Conservation (phyloP, 2,329 filamentous ascomycete species). For the Rhynchosporium graminicola region DNA sequence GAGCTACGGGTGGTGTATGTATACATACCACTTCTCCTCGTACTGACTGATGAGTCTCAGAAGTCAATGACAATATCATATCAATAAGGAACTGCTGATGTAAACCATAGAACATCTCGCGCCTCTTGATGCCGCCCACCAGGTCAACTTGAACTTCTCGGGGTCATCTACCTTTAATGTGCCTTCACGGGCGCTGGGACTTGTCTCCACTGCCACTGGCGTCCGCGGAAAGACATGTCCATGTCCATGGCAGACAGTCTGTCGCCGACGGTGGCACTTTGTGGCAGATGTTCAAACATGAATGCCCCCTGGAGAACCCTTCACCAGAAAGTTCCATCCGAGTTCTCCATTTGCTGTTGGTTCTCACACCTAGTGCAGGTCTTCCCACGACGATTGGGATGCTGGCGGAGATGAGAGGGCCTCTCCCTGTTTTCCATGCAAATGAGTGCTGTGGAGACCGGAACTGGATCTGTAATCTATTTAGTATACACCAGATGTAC, state of each 20-base stretch:
- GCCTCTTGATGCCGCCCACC: too few relatives aligned
- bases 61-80: not conserved
- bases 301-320: not conserved
- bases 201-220: too few relatives aligned
- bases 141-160: too few relatives aligned
- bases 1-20: not conserved
- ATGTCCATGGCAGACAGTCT: not conserved
- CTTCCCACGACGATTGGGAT: not conserved
- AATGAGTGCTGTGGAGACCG: conserved; percentile 5
- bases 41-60: not conserved
- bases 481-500: conserved; percentile 7
- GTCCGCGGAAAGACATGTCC: too few relatives aligned
- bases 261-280: conserved; percentile 6
- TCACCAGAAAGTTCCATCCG: conserved; percentile 1
- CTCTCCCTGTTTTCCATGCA: conserved; percentile 3
- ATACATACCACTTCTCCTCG: conserved; percentile 4
- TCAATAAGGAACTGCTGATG: not conserved
- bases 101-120: too few relatives aligned
- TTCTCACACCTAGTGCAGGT: not conserved
- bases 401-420: not conserved
- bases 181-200: too few relatives aligned
- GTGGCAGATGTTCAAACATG: conserved; percentile 11
- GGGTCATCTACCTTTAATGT: too few relatives aligned
- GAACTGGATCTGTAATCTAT: not conserved
- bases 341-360: not conserved